Conservation (phyloP, 2,329 filamentous ascomycete species). For the Cladosporium halotolerans region DNA sequence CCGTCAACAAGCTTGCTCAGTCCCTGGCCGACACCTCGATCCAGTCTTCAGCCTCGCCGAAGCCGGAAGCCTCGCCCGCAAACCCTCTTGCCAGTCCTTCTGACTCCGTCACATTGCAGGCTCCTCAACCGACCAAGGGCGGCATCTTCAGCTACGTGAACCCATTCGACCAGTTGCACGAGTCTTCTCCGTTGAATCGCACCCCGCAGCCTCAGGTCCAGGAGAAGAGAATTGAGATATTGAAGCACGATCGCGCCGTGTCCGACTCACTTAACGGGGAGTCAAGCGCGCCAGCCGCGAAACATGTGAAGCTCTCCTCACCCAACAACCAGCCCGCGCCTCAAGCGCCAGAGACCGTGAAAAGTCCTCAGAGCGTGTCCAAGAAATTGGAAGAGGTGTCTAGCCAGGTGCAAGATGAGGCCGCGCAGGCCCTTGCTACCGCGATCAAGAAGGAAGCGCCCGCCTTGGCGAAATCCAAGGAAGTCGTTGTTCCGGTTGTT, state of each 20-base stretch:
- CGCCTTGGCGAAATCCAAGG: constrained; percentile 34
- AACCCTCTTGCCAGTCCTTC: constrained; percentile 27
- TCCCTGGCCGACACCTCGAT: constrained; percentile 40
- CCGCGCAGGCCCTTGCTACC: constrained; percentile 57
- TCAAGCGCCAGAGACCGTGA: constrained; percentile 11
- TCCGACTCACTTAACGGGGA: constrained; percentile 27
- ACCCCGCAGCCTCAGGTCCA: constrained; percentile 41
- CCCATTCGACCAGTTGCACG: constrained; percentile 63
- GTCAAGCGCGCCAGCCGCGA: constrained; percentile 24
- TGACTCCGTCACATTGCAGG: constrained; percentile 33
- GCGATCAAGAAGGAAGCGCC: constrained; percentile 38
- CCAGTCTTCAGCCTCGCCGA: constrained; percentile 30
- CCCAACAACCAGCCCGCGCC: constrained; percentile 14
- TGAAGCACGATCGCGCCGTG: constrained; percentile 39
- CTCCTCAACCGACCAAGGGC: constrained; percentile 31
- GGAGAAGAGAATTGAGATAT: constrained; percentile 38
- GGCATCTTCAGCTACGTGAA: constrained; percentile 64
- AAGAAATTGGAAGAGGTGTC: constrained; percentile 64
- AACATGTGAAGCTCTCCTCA: constrained; percentile 32
- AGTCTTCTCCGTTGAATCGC: constrained; percentile 57
- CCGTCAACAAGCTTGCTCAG: constrained; percentile 39
- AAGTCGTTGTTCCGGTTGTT: constrained; percentile 20
- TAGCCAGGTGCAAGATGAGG: constrained; percentile 51
- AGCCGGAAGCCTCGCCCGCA: constrained; percentile 21
- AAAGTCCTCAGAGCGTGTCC: constrained; percentile 56